A percentile compares a stretch with the other conserved stretches of the same genome.
Evolutionary conservation across 352 stramenopile genomes (phyloP).

Genomic region (Thraustochytrium striatum): DNA sequence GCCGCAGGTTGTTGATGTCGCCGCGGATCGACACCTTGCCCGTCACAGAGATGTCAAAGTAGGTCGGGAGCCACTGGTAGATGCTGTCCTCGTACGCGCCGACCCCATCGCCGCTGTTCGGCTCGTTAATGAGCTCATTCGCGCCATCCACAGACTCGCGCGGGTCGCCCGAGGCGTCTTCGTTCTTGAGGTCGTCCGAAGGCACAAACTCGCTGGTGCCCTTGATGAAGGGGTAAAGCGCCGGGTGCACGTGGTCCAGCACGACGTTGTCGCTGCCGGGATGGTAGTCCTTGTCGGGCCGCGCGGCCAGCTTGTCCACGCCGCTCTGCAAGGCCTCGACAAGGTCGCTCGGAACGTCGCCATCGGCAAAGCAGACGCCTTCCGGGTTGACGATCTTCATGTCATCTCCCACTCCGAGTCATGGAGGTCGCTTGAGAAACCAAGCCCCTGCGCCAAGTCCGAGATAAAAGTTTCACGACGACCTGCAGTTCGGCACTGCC

Average conservation of each 20-base stretch:
- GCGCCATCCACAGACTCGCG: too few species aligned
- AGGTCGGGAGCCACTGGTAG: constrained; percentile 47
- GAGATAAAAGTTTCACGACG: too few species aligned
- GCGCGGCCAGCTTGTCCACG: not conserved
- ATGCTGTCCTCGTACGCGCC: not conserved
- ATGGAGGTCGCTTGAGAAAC: too few species aligned
- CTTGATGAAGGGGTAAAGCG: constrained; percentile 49
- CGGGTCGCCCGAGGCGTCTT: too few species aligned
- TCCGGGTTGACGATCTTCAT: too few species aligned
- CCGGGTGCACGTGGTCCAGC: constrained; percentile 49
- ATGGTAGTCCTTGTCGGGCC: constrained; percentile 50
- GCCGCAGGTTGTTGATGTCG: constrained; percentile 52
- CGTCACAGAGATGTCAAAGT: constrained; percentile 40
- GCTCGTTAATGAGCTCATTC: too few species aligned
- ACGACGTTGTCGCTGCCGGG: constrained; percentile 45
- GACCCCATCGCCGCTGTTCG: too few species aligned
- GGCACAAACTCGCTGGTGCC: not conserved
- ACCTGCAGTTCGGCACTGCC: too few species aligned
- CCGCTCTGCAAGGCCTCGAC: not conserved
- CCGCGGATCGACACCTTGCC: constrained; percentile 30
- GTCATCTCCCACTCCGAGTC: too few species aligned
- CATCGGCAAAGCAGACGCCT: constrained; percentile 1
- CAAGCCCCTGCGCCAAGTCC: too few species aligned
- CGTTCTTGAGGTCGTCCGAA: constrained; percentile 29
- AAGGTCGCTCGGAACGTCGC: not conserved